Base-by-base conservation (phyloP, 2,329 filamentous ascomycete species). In the Xylariaceae sp. region DNA sequence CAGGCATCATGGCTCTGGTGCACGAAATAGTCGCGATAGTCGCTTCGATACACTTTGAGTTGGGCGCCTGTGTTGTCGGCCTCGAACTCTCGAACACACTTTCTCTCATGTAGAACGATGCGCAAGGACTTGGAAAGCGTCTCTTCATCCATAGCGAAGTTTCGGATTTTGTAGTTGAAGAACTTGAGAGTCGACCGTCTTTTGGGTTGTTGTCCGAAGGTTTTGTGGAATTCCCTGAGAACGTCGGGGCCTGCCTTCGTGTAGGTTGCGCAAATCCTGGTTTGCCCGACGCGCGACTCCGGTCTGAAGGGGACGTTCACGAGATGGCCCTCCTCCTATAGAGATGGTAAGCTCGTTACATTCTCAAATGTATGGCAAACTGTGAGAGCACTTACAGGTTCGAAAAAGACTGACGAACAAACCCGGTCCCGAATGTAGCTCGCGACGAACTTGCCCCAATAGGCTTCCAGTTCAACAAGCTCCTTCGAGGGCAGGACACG, bases 241-340 rank as follows among this genome's bases (percentile, higher is more conserved):
- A 80, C 74, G 9, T 74, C 69, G 0, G 82, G 82, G 3, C 75
- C 72, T 6, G 84, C 73, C 70, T 83, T 84, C 65, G 79, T 67
- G 61, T 76, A 71, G 0, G 76, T 77, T 13, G 66, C 66, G 18
- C 76, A 70, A 44, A 74, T 72, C 11, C 60, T 30, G 23, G 23
- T 30, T 30, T 30, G 23, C 4, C 23, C 23, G 23, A 5, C 4
- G 23, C 23, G 23, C 23, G 23, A 30, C 23, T 30, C 5, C 23
- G 23, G 23, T 5, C 23, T 30, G 23, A 30, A 30, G 4, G 23
- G 23, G 5, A 30, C 23, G 5, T 30, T 30, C 23, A 30, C 61
- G 4, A 10, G 4, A 42, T 42, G 37, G 37, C 37, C 37, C 37
- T 13, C 8, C 5, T 42, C 37, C 8, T 42, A 42, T 13, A 42